Evolutionary conservation across 768 basidiomycete species (phyloP), one percentile per base, ranked within the genome.

Genomic region (Rhodotorula kratochvilovae): DNA sequence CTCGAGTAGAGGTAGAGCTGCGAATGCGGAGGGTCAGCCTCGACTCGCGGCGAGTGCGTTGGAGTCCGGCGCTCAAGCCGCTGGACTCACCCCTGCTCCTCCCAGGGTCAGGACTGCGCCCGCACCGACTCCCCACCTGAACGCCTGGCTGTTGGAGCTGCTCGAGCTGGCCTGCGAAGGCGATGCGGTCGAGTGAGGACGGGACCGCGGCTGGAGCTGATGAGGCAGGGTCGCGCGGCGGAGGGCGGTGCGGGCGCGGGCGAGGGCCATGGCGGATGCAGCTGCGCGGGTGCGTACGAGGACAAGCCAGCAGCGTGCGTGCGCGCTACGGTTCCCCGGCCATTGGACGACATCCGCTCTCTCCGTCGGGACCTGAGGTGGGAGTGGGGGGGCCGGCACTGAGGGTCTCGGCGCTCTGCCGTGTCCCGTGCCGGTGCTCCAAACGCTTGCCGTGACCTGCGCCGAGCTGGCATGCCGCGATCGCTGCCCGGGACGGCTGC

Each of bases 1-100:
- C 16, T 39, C 5, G 53, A 39, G 36, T 21, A 43, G 25, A 64
- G 54, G 63, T 56, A 64, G 25, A 36, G 10, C 63, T 64, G 63
- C 31, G 19, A 6, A 10, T 12, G 36, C 10, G 21, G 19, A 5
- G 57, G 17, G 10, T 46, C 29, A 61, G 45, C 57, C 27, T 39
- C 39, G 31, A 21, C 7, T 2, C 21, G 15, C 54, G 54, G 19
- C 15, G 33, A 15, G 16, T 15, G n/a, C n/a, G 54, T 35, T 19
- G 27, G 15, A 27, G 3, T 31, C 29, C 13, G 7, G 39, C 54
- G 54, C 31, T 35, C 21, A 17, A 15, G 36, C 1, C 12, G 13
- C 5, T 23, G 17, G 25, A 56, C 63, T 17, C 29, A 64, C 63
- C 23, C 43, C 54, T 21, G 33, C 43, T 27, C 31, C 43, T 13